Evolutionary conservation across 1,284 basidiomycete species (phyloP), one percentile per base, ranked within the genome.

Genomic region (Marasmius oreades): DNA sequence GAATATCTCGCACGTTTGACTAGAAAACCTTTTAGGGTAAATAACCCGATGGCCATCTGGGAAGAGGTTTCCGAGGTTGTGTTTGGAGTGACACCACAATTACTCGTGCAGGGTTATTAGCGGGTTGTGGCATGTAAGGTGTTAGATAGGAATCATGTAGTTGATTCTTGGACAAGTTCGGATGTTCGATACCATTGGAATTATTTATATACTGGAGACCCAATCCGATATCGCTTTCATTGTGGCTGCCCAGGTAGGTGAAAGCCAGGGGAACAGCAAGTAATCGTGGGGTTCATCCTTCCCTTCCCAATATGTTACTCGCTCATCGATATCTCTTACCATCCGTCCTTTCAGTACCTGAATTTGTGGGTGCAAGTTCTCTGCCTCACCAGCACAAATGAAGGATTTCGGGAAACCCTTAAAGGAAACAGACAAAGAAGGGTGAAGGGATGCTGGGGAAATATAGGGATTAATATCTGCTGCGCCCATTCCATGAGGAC

Each of bases 341-440:
- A 84, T 81, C 56, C 72, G 71, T 16, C 77, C 66, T 34, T 66
- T 69, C 54, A 81, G 65, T 1, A 72, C 73, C 11, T 66, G 61
- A 52, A 84, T 82, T 53, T 73, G 72, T 64, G 84, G 82, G 33
- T 77, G 66, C 16, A 82, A 65, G 8, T 78, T 66, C 66, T 86
- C 85, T 2, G 77, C 78, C 3, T 74, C 79, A 3, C 84, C 84
- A 3, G 73, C 73, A 23, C 77, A 66, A 46, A 86, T 77, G 63
- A 81, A 80, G 1, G 83, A 84, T 33, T 68, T 67, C 1, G 84
- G 84, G 65, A 84, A 84, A 18, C 72, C 76, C 22, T 72, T 71
- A 66, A 84, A 86, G 53, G 69, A 64, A 8, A 77, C 67, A 2
- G 63, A 55, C 51, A 74, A 63, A 18, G 64, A 59, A 1, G 76